These are phyloP conservation scores for Epichloe scottii DNA, from an alignment of 2,329 filamentous ascomycete species.

Conservation along the genomic window DNA sequence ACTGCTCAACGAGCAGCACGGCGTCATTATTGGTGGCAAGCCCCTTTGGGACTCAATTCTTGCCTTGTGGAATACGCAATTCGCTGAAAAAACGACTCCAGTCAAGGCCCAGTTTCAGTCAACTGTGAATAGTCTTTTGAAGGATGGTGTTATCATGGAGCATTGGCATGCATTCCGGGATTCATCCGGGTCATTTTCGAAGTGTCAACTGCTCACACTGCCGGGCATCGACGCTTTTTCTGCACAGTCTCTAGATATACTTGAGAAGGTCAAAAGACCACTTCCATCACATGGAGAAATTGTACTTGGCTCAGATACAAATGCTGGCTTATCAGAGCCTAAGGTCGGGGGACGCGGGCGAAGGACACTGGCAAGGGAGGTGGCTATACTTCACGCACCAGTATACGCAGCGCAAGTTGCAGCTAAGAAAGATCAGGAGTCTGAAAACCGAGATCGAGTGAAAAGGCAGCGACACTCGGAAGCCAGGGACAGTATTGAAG, in stretches of 20 bases:
- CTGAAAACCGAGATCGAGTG: conserved; percentile 9
- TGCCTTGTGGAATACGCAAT: conserved; percentile 31
- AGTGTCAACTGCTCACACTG: conserved; percentile 32
- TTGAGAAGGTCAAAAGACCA: conserved; percentile 34
- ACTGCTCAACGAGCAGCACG: conserved; percentile 21
- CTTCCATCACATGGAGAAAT: conserved; percentile 12
- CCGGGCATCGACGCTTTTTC: conserved; percentile 29
- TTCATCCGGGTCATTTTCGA: conserved; percentile 28
- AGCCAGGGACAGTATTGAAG: neutral
- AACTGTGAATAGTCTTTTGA: conserved; percentile 26
- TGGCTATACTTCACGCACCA: conserved; percentile 37
- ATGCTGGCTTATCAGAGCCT: conserved; percentile 1
- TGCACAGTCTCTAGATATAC: conserved; percentile 27
- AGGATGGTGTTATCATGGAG: conserved; percentile 22
- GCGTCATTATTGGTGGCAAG: conserved; percentile 38
- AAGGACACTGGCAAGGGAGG: conserved; percentile 25
- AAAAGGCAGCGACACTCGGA: conserved; percentile 8
- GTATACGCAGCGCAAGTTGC: conserved; percentile 32
- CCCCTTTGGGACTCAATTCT: conserved; percentile 36
- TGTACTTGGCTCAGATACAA: neutral
- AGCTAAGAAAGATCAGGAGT: conserved; percentile 18
- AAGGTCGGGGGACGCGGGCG: conserved; percentile 21
- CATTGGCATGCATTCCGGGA: conserved; percentile 33
- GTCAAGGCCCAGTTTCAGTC: conserved; percentile 25
- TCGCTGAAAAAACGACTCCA: conserved; percentile 27